Evolutionary conservation across 805 yeast species (phyloP).

Genomic region (Suhomyces tanzawaensis): DNA sequence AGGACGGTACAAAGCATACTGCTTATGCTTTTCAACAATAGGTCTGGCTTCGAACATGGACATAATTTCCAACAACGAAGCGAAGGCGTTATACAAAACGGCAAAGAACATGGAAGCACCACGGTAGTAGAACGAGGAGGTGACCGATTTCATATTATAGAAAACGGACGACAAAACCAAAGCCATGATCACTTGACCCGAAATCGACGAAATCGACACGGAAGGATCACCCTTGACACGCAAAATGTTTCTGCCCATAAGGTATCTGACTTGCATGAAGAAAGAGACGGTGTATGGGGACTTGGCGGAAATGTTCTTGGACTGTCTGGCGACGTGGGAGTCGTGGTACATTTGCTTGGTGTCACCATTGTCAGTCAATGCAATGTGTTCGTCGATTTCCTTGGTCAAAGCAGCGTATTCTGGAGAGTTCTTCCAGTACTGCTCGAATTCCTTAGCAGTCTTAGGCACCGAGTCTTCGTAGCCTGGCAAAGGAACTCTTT

Average conservation of each 20-base stretch:
- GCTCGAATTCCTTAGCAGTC: conserved; percentile 14
- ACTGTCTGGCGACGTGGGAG: conserved; percentile 22
- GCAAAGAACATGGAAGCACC: conserved; percentile 69
- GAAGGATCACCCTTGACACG: conserved; percentile 52
- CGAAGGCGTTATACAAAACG: conserved; percentile 58
- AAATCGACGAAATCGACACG: conserved; percentile 38
- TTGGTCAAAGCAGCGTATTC: conserved; percentile 27
- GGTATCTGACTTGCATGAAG: conserved; percentile 48
- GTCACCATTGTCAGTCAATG: conserved; percentile 9
- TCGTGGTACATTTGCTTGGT: conserved; percentile 19
- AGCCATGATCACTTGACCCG: conserved; percentile 52
- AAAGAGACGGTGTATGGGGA: conserved; percentile 58
- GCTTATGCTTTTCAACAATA: conserved; percentile 57
- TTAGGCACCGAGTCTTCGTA: conserved; percentile 49
- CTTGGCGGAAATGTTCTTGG: conserved; percentile 25
- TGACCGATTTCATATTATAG: conserved; percentile 44
- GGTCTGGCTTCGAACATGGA: conserved; percentile 54
- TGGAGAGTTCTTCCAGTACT: conserved; percentile 45
- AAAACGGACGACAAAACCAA: conserved; percentile 57
- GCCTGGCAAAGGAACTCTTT: conserved; percentile 44
- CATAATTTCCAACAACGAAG: conserved; percentile 58
- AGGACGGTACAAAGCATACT: conserved; percentile 57
- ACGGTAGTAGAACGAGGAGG: conserved; percentile 52
- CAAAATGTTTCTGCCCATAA: conserved; percentile 46
- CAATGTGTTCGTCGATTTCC: conserved; percentile 14